Conservation (phyloP, 2,329 filamentous ascomycete genomes). For the Aspergillus melleus region DNA sequence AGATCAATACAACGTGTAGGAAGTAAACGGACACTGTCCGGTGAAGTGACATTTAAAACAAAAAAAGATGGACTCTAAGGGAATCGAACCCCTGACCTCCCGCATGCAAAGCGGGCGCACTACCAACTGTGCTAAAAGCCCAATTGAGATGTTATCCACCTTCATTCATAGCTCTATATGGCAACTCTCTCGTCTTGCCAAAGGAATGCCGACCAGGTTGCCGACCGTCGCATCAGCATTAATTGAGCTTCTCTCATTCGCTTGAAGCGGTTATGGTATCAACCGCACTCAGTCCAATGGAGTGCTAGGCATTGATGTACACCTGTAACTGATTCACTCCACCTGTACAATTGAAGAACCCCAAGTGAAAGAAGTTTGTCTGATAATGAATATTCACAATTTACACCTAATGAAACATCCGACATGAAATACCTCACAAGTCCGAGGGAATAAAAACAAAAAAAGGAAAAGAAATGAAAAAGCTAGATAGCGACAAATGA, state of each 20-base stretch:
- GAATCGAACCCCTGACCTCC: constrained; percentile 16
- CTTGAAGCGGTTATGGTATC: too few relatives aligned
- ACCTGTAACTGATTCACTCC: too few relatives aligned
- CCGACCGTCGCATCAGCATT: constrained; percentile 1
- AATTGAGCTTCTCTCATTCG: too few relatives aligned
- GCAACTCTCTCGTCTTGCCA: too few relatives aligned
- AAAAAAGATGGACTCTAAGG: constrained; percentile 9
- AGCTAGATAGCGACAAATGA: constrained; percentile 14
- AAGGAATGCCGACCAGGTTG: not conserved
- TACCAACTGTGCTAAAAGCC: constrained; percentile 14
- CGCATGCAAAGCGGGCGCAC: constrained; percentile 13
- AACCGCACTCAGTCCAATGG: too few relatives aligned
- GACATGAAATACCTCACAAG: constrained; percentile 21
- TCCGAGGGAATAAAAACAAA: constrained; percentile 22
- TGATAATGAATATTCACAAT: constrained; percentile 24
- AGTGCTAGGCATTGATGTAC: too few relatives aligned
- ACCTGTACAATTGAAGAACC: too few relatives aligned
- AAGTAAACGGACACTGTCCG: not conserved
- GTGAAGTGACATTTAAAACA: not conserved
- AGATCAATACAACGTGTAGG: not conserved
- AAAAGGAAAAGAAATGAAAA: not conserved
- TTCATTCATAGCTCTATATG: rapidly evolving
- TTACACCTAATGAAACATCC: constrained; percentile 33
- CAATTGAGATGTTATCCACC: not conserved
- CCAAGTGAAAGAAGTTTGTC: not conserved